Conservation (phyloP, 805 yeast genomes). For the Metschnikowia koreensis region DNA sequence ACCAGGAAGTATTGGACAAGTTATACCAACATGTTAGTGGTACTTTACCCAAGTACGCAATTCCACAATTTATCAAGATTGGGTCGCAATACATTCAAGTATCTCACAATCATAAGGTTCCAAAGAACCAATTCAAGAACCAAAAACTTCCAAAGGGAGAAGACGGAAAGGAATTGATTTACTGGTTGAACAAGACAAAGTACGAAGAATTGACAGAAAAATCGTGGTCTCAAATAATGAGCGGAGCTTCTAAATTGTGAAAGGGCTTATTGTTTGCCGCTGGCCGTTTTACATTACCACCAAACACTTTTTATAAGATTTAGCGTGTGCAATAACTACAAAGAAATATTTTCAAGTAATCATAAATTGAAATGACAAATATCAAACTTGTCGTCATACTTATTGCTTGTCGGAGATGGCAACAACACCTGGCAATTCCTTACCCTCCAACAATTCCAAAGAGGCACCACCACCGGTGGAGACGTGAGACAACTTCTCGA, state of each 20-base stretch:
- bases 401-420: slow-evolving; percentile 73
- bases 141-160: slow-evolving; percentile 70
- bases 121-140: slow-evolving; percentile 64
- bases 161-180: slow-evolving; percentile 57
- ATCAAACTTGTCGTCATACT: slow-evolving; percentile 2
- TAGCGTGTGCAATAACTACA: no score
- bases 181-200: slow-evolving; percentile 59
- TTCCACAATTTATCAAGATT: slow-evolving; percentile 79
- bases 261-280: not conserved
- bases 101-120: slow-evolving; percentile 80
- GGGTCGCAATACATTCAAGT: slow-evolving; percentile 53
- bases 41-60: slow-evolving; percentile 76
- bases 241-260: slow-evolving; percentile 40
- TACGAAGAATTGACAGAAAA: slow-evolving; percentile 57
- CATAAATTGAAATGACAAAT: slow-evolving; percentile 3
- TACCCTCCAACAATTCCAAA: slow-evolving; percentile 97
- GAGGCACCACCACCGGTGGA: slow-evolving; percentile 99
- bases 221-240: slow-evolving; percentile 50
- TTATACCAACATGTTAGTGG: slow-evolving; percentile 28
- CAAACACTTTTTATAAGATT: no score
- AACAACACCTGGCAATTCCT: slow-evolving; percentile 95
- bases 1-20: slow-evolving; percentile 24
- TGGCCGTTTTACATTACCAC: not conserved
- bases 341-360: not conserved
- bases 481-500: slow-evolving; percentile 94